phyloP scores from a whole-genome alignment of 345 rosid species.

The Rhizophora apiculata region DNA sequence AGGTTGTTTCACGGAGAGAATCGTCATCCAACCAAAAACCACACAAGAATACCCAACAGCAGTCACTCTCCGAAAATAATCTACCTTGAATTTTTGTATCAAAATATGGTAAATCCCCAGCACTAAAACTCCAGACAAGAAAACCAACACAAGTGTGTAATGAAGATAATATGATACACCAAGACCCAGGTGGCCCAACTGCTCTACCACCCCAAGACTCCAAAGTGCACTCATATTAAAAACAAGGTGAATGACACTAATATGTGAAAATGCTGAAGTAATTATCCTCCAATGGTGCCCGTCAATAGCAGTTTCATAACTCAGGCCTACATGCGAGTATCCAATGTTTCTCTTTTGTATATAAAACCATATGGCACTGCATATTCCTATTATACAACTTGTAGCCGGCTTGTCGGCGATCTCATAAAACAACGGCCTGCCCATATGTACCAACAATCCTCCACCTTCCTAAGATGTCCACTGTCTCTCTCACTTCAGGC shows the following conservation, averaged over 20 bases:
- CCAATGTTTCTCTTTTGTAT: slow-evolving; percentile 91
- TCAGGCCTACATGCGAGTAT: slow-evolving; percentile 84
- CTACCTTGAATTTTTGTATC: slow-evolving; percentile 70
- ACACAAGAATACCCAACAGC: slow-evolving; percentile 99
- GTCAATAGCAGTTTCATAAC: slow-evolving; percentile 72
- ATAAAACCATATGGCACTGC: slow-evolving; percentile 73
- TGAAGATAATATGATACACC: slow-evolving; percentile 84
- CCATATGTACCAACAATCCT: slow-evolving; percentile 41
- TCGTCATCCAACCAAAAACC: slow-evolving; percentile 99
- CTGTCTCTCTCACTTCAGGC: background rate
- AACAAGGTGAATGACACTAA: slow-evolving; percentile 85
- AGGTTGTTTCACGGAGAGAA: slow-evolving; percentile 90
- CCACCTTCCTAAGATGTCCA: background rate
- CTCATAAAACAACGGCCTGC: slow-evolving; percentile 79
- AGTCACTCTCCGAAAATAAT: slow-evolving; percentile 82
- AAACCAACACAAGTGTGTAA: slow-evolving; percentile 72
- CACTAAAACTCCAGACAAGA: slow-evolving; percentile 71
- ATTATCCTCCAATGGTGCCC: slow-evolving; percentile 96
- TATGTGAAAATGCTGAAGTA: slow-evolving; percentile 93
- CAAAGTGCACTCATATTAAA: slow-evolving; percentile 98
- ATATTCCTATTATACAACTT: slow-evolving; percentile 65
- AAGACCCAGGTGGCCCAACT: slow-evolving; percentile 63
- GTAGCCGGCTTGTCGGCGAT: slow-evolving; percentile 85
- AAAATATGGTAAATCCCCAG: slow-evolving; percentile 76
- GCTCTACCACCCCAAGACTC: slow-evolving; percentile 94